A percentile compares a stretch with the other conserved stretches of the same genome.
phyloP scores from a whole-genome alignment of 306 rosid genomes.

The Begonia masoniana region DNA sequence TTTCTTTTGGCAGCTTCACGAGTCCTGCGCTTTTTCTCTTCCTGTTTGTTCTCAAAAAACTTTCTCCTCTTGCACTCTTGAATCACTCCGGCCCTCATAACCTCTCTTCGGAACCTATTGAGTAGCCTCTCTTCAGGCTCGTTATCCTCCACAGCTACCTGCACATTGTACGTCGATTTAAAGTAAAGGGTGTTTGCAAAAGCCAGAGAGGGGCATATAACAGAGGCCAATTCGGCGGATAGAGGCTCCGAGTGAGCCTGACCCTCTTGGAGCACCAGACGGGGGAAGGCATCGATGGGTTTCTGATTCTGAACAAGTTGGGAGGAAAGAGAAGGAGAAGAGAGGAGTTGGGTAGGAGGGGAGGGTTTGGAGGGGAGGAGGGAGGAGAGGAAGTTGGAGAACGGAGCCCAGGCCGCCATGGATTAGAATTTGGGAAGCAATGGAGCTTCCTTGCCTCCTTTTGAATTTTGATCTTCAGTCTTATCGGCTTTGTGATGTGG shows the following conservation, averaged over 20 bases:
- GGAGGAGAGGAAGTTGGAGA: constrained; percentile 49
- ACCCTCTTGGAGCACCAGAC: constrained; percentile 12
- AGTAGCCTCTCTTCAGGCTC: constrained; percentile 78
- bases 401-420: constrained; percentile 64
- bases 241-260: constrained; percentile 7
- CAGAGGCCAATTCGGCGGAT: constrained; percentile 33
- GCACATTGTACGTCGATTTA: constrained; percentile 48
- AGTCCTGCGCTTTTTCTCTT: constrained; percentile 55
- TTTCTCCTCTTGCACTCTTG: constrained; percentile 64
- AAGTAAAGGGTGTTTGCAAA: constrained; percentile 35
- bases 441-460: no score
- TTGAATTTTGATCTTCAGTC: no score
- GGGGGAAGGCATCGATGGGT: constrained; percentile 9
- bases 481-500: no score
- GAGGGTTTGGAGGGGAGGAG: constrained; percentile 44
- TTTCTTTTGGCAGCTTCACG: constrained; percentile 91
- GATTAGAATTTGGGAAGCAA: constrained; percentile 3
- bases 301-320: constrained; percentile 12
- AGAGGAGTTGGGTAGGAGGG: constrained; percentile 24
- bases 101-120: constrained; percentile 64
- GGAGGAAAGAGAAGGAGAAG: constrained; percentile 10
- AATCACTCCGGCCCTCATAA: constrained; percentile 64
- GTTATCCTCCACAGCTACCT: constrained; percentile 52
- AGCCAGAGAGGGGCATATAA: constrained; percentile 43
- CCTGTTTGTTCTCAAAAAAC: constrained; percentile 56